Base-by-base conservation (phyloP, 176 grass and related monocot genomes). In the Carex parvula region DNA sequence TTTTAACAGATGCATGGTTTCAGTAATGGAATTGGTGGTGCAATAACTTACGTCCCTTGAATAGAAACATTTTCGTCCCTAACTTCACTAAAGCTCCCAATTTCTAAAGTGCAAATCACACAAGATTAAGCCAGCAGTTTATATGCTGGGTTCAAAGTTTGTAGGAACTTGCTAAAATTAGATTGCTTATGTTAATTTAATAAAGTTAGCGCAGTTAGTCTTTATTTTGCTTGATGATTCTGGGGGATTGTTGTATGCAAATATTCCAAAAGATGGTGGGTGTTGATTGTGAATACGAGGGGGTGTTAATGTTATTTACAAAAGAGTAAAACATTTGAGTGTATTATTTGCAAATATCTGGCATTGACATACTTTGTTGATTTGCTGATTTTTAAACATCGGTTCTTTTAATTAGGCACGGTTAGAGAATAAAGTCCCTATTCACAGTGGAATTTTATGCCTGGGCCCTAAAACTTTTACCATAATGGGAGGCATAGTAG, bases 381-480 rank as follows among this genome's bases (percentile, higher is more conserved):
- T 76, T 54, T 53, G 11, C 72, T 54, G 4, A 30, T 59, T 42
- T 41, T 3, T 58, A n/a, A 46, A 85, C 64, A 4, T 46, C 70
- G 16, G 41, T 6, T 48, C 22, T 61, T 84, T 6, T 15, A 62
- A 83, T 17, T 81, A 98, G 92, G 86, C 94, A 79, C 74, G 84
- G 67, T 80, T 98, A 71, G 90, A 94, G 82, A 94, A 87, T 56
- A 94, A 84, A 68, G 70, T 94, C 82, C 84, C 92, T 63, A 87
- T 93, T 84, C 87, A 94, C 60, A 85, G 75, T 88, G 90, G 87
- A 21, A 91, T 97, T 87, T 79, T 97, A 81, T 94, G 92, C 86
- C 85, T 94, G 72, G 80, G 85, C 56, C 61, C 87, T 5, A 92
- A 94, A 88, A 90, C 79, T 85, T 70, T 94, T 41, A 84, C 17